A percentile compares a stretch with the other conserved stretches of the same genome.
phyloP scores from a whole-genome alignment of 257 asterid genomes.

The Coffea eugenioides region DNA sequence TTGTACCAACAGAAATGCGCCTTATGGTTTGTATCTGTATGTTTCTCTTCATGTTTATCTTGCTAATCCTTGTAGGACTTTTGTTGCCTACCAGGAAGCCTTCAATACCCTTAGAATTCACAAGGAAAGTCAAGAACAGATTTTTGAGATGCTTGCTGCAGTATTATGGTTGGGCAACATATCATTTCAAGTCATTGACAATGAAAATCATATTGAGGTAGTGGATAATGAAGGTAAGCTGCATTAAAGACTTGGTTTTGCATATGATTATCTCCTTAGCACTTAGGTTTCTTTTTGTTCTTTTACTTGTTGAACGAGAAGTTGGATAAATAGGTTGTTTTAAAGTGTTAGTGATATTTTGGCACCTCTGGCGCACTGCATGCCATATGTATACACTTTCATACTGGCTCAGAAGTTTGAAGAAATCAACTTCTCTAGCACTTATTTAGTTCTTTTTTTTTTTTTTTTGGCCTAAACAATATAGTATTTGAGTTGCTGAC shows the following conservation, averaged over 20 bases:
- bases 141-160: constrained; percentile 83
- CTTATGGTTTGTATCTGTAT: neutral
- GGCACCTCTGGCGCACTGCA: neutral
- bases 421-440: neutral
- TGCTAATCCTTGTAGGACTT: constrained; percentile 9
- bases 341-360: neutral
- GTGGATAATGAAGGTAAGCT: constrained; percentile 76
- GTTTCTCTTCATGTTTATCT: neutral
- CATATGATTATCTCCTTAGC: constrained; percentile 6
- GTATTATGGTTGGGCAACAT: constrained; percentile 97
- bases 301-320: neutral
- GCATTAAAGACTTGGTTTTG: constrained; percentile 6
- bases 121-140: constrained; percentile 71
- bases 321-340: neutral
- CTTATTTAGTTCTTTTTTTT: neutral
- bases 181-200: constrained; percentile 63
- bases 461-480: neutral
- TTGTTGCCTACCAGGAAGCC: constrained; percentile 64
- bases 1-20: neutral
- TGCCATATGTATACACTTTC: neutral
- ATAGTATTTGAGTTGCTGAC: too few species aligned
- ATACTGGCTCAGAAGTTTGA: neutral
- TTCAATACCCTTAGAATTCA: constrained; percentile 53
- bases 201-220: constrained; percentile 68
- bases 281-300: neutral